These are phyloP conservation scores for Geosiphon pyriformis DNA, from an alignment of 192 early-diverging fungal genomes.

Conservation along the genomic window DNA sequence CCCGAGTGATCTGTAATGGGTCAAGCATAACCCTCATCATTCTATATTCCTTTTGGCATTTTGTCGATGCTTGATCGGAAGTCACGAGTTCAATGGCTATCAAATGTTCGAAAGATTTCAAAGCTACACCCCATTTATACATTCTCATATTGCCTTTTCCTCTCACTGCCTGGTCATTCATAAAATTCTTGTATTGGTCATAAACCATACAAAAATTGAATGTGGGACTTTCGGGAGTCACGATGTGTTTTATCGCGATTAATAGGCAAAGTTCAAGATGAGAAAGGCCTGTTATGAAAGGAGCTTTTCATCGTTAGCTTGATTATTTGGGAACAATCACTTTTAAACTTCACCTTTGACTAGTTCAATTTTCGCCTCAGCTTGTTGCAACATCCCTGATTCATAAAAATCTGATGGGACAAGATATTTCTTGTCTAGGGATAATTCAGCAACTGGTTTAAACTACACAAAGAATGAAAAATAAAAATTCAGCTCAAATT, in stretches of 20 bases:
- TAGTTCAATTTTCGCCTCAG: background rate
- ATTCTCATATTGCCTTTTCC: constrained; percentile 61
- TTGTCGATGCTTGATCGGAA: constrained; percentile 44
- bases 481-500: background rate
- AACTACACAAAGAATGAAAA: background rate
- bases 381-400: background rate
- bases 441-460: background rate
- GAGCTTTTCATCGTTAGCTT: background rate
- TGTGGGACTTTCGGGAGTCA: constrained; percentile 54
- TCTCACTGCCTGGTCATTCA: constrained; percentile 49
- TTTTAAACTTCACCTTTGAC: background rate
- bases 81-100: constrained; percentile 63
- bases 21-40: constrained; percentile 82
- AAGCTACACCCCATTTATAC: constrained; percentile 71
- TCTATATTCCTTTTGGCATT: constrained; percentile 79
- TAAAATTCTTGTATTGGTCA: constrained; percentile 85
- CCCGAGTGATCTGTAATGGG: constrained; percentile 56
- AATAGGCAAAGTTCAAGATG: constrained; percentile 76
- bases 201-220: constrained; percentile 97
- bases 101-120: constrained; percentile 88
- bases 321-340: background rate
- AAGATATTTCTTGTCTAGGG: background rate
- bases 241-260: constrained; percentile 69
- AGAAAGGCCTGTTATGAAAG: constrained; percentile 58
- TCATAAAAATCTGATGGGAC: background rate